Evolutionary conservation across 164 flowering plant species (phyloP).

Genomic region (Tinospora cordifolia): DNA sequence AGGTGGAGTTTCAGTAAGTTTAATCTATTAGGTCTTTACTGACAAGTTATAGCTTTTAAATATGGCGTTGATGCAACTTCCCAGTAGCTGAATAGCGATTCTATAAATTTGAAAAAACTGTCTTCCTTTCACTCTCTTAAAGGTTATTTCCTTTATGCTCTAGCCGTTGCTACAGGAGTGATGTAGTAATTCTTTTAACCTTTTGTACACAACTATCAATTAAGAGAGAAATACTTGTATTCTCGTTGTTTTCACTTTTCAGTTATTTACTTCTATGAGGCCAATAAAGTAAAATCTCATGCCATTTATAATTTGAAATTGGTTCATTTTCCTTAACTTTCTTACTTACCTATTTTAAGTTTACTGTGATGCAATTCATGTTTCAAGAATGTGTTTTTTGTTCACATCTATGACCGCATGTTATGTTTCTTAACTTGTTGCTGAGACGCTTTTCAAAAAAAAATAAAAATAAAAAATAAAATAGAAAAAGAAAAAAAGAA

Average conservation of each 20-base stretch:
- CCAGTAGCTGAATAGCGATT: too few species aligned
- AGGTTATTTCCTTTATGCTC: neutral
- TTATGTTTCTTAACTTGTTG: neutral
- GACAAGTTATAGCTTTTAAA: too few species aligned
- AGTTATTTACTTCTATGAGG: neutral
- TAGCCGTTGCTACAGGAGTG: neutral
- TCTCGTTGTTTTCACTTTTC: neutral
- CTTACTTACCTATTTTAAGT: too few species aligned
- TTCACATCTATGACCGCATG: neutral
- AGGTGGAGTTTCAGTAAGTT: too few species aligned
- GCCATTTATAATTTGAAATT: neutral
- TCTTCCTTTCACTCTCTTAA: neutral
- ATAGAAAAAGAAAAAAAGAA: too few species aligned
- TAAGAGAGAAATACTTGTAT: too few species aligned
- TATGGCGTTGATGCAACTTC: too few species aligned
- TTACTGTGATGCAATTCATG: neutral
- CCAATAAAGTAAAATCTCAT: neutral
- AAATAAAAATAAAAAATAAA: too few species aligned
- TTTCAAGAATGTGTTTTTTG: neutral
- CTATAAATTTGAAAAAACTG: neutral
- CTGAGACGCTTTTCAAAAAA: too few species aligned
- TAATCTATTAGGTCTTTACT: too few species aligned
- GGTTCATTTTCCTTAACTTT: neutral
- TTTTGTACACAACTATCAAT: too few species aligned
- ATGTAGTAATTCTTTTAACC: neutral